Conservation (phyloP, 495 filamentous ascomycete species). For the Coniosporium apollinis region DNA sequence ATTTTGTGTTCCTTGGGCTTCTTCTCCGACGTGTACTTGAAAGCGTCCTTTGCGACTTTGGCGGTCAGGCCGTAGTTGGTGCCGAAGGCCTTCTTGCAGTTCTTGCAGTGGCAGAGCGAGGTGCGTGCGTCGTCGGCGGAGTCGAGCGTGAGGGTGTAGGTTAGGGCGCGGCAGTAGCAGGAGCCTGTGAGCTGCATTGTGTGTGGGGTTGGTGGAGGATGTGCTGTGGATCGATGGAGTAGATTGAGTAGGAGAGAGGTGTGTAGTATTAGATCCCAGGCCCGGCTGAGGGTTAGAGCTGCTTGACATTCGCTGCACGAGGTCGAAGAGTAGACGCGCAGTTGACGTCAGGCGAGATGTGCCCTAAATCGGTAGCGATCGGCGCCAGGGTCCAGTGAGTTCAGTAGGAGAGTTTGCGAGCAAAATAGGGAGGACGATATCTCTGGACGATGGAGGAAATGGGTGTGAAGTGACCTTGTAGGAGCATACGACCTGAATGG, state of each 20-base stretch:
- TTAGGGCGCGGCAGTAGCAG: constrained; percentile 32
- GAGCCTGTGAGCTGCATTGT: constrained; percentile 24
- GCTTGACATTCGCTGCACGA: too few species aligned
- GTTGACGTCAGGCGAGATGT: too few species aligned
- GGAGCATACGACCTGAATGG: too few species aligned
- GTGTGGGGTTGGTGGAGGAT: neutral
- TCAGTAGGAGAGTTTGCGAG: too few species aligned
- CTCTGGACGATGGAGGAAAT: too few species aligned
- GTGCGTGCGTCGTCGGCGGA: constrained; percentile 42
- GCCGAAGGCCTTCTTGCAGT: constrained; percentile 51
- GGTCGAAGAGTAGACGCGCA: too few species aligned
- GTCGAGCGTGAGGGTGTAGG: constrained; percentile 29
- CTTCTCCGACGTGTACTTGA: constrained; percentile 13
- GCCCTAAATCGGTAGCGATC: too few species aligned
- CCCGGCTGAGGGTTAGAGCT: too few species aligned
- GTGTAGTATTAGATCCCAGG: too few species aligned
- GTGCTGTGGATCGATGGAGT: neutral
- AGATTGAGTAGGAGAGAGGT: neutral
- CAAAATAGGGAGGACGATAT: too few species aligned
- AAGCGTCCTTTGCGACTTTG: constrained; percentile 33
- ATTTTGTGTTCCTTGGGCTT: constrained; percentile 33
- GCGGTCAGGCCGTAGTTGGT: constrained; percentile 45
- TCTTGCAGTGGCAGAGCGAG: constrained; percentile 47
- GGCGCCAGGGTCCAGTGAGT: too few species aligned
- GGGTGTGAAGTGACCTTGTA: too few species aligned